Base-by-base conservation (phyloP, 371 early-diverging fungal species). In the Syncephalastrum sp. region DNA sequence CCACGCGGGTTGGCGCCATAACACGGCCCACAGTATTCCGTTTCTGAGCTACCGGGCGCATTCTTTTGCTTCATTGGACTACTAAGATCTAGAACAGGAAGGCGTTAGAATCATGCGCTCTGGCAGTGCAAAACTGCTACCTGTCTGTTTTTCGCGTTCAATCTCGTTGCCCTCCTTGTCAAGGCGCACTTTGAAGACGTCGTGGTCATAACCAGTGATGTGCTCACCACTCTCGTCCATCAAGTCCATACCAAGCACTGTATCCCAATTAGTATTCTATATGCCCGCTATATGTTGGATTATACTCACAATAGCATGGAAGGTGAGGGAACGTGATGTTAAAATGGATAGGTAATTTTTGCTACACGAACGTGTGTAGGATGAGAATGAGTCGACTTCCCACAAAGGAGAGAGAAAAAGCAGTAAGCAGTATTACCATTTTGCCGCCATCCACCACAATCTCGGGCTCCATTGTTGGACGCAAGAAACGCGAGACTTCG, bases 151-250 rank as follows among this genome's bases (percentile, higher is more conserved):
- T 59, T 83, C 84, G 15, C 67, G 76, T 24, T 76, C 68, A 53
- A 95, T 83, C 16, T 70, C 76, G 8, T 73, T 73, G 12, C 96
- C 96, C 43, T 75, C 61, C n/a, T 70, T 56, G 59, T 88, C 83
- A 42, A 96, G 62, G 29, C 95, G 83, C 17, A 83, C 82, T 64
- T 95, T 96, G 62, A 79, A 85, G 12, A 97, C 87, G 48, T 85
- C 84, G 68, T 93, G 90, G 17, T 78, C 81, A 47, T 91, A 80
- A 53, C 88, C 88, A 61, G 84, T 86, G 56, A 95, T 90, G 56
- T 92, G 90, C 57, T 95, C 94, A 15, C 75, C 78, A 52, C 92
- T 81, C 29, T 91, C 89, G 69, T 96, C 98, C 93, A 96, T 94
- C 5, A 97, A 89, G 74, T 96, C 97, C 63, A 95, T 77, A 59